A percentile compares a stretch with the other conserved stretches of the same genome.
Evolutionary conservation across 345 rosid species (phyloP).

Genomic region (Hypericum androsaemum): DNA sequence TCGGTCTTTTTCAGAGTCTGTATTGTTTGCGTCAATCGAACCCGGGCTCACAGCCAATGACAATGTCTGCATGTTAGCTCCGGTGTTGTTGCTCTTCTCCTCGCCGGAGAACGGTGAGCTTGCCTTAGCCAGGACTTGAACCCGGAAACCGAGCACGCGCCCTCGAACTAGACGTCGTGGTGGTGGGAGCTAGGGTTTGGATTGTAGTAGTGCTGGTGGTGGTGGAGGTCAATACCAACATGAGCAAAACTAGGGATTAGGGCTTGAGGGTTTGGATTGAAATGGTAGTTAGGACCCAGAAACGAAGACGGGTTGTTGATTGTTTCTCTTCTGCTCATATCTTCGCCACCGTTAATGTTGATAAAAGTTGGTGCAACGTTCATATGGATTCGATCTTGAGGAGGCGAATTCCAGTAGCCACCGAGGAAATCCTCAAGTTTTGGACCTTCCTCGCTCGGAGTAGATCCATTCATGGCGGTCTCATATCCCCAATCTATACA

Average conservation of each 20-base stretch:
- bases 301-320: constrained; percentile 18
- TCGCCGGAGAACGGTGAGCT: constrained; percentile 14
- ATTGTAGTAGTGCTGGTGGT: constrained; percentile 14
- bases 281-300: constrained; percentile 13
- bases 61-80: constrained; percentile 25
- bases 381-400: constrained; percentile 30
- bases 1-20: neutral
- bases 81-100: constrained; percentile 12
- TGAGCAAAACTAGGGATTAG: constrained; percentile 14
- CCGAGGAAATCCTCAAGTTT: constrained; percentile 74
- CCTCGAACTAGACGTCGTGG: constrained; percentile 32
- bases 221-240: neutral
- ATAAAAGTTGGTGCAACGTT: constrained; percentile 28
- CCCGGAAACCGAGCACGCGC: constrained; percentile 42
- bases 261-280: constrained; percentile 27
- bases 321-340: neutral
- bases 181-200: constrained; percentile 12
- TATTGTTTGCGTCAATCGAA: constrained; percentile 17
- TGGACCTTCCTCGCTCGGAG: constrained; percentile 33
- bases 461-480: constrained; percentile 11
- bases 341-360: constrained; percentile 12
- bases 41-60: constrained; percentile 46
- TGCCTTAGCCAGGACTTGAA: constrained; percentile 63
- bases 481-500: constrained; percentile 49
- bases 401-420: constrained; percentile 37